A percentile compares a stretch with the other conserved stretches of the same genome.
phyloP scores from a whole-genome alignment of 2,329 filamentous ascomycete genomes.

The Sporothrix phasma region DNA sequence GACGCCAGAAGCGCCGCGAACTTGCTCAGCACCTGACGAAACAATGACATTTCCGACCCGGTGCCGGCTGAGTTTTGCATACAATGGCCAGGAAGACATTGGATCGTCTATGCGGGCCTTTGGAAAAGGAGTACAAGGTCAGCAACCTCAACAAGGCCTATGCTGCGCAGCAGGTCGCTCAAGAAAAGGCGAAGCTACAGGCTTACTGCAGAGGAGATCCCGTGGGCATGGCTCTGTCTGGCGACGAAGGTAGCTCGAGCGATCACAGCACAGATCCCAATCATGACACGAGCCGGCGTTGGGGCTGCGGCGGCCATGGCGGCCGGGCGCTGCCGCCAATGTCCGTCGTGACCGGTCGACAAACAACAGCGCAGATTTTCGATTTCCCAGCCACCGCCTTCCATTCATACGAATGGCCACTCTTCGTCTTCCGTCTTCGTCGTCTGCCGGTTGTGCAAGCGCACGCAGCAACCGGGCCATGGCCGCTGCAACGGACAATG shows the following conservation, averaged over 20 bases:
- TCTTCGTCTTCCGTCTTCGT: not conserved
- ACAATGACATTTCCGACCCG: slow-evolving; percentile 26
- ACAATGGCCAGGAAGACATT: slow-evolving; percentile 19
- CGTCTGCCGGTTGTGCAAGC: not conserved
- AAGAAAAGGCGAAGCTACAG: slow-evolving; percentile 6
- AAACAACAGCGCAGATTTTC: slow-evolving; percentile 5
- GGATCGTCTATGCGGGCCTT: slow-evolving; percentile 16
- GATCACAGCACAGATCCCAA: not conserved
- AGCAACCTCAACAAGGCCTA: slow-evolving; percentile 8
- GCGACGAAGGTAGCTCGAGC: not conserved
- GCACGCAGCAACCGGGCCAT: not conserved
- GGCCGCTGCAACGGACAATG: slow-evolving; percentile 10
- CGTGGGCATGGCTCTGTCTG: slow-evolving; percentile 8
- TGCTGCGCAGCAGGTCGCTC: not conserved
- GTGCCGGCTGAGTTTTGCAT: slow-evolving; percentile 25
- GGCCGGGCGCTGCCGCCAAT: too few relatives aligned
- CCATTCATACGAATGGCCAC: not conserved
- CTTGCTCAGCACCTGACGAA: slow-evolving; percentile 18
- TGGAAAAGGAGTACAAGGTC: slow-evolving; percentile 17
- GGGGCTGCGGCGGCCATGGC: not conserved
- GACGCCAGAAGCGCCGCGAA: slow-evolving; percentile 20
- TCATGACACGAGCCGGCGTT: not conserved
- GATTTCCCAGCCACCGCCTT: slow-evolving; percentile 16
- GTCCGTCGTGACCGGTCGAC: too few relatives aligned
- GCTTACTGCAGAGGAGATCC: not conserved